Evolutionary conservation across 805 yeast species (phyloP).

Genomic region (Saccharomycopsis capsularis): DNA sequence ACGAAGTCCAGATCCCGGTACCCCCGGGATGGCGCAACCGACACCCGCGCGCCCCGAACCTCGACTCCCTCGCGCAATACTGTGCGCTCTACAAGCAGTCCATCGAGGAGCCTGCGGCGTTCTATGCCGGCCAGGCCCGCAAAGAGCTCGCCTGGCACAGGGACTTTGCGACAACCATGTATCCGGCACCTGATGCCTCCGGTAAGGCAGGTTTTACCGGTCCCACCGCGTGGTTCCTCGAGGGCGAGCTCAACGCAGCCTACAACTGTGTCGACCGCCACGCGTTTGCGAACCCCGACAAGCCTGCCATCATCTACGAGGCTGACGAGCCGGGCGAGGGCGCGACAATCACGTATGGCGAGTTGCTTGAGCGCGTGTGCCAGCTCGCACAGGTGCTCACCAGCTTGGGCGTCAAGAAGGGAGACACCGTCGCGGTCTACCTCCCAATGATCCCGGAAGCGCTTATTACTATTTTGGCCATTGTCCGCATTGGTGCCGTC

Average conservation of each 20-base stretch:
- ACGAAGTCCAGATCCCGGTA: constrained; percentile 25
- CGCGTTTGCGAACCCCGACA: constrained; percentile 63
- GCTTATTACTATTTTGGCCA: constrained; percentile 66
- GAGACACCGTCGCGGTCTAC: constrained; percentile 81
- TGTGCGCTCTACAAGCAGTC: constrained; percentile 46
- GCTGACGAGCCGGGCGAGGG: constrained; percentile 72
- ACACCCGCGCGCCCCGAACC: constrained; percentile 41
- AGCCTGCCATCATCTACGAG: constrained; percentile 71
- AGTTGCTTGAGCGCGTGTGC: constrained; percentile 62
- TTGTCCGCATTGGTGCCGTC: constrained; percentile 73
- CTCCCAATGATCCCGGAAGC: constrained; percentile 86
- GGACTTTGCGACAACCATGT: constrained; percentile 42
- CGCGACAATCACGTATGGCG: constrained; percentile 57
- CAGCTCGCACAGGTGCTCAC: constrained; percentile 64
- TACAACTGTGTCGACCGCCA: constrained; percentile 81
- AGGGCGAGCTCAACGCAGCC: constrained; percentile 73
- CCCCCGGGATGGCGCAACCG: constrained; percentile 19
- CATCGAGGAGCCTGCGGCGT: constrained; percentile 45
- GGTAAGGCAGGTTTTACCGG: constrained; percentile 35
- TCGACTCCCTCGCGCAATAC: constrained; percentile 45
- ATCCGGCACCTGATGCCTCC: too few species aligned
- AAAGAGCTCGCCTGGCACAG: constrained; percentile 46
- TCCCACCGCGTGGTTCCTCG: constrained; percentile 76
- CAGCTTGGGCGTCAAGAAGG: constrained; percentile 63
- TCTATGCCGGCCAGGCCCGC: constrained; percentile 48